Base-by-base conservation (phyloP, 495 filamentous ascomycete genomes). In the Hypomontagnella submonticulosa region DNA sequence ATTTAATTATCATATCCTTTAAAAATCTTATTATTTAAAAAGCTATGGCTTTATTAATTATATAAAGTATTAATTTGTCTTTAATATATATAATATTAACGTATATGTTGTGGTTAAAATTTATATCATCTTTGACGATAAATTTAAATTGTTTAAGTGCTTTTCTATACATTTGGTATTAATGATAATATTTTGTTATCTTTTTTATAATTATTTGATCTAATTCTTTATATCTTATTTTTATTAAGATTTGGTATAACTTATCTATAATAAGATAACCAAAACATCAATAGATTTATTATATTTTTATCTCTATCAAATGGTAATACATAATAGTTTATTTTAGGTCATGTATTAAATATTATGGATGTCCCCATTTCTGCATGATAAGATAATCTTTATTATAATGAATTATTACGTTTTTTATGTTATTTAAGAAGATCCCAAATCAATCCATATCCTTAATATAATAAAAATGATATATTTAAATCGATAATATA, bases 1-100 rank as follows among this genome's bases (percentile, higher is more conserved):
- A 9, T 50, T 50, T 50, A 2, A 15, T 9, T 16, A 34, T 50
- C 33, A 50, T 50, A 34, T 50, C 9, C 2, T 34, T 33, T 33
- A 50, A 15, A 16, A 50, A 50, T 50, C 9, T 50, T 13, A 34
- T 34, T 6, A 9, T 50, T 50, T 50, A 50, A 34, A 34, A 50
- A 2, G 10, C 33, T 10, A 15, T 50, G 10, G 10, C 33, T 50
- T 50, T 15, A 50, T 50, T 50, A 15, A 50, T 50, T 33, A 50
- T 16, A 34, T 50, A 50, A 15, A 33, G 15, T 19, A 50, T 34
- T 33, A 13, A 16, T 50, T 50, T 33, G 2, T 34, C 33, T 5
- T 50, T 13, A 33, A 50, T 5, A 15, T 50, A 50, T 50, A 50
- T 50, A 16, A 33, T 34, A 34, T 50, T 34, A 9, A 33, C 2